Evolutionary conservation across 345 rosid species (phyloP).

Genomic region (Gossypium bickii): DNA sequence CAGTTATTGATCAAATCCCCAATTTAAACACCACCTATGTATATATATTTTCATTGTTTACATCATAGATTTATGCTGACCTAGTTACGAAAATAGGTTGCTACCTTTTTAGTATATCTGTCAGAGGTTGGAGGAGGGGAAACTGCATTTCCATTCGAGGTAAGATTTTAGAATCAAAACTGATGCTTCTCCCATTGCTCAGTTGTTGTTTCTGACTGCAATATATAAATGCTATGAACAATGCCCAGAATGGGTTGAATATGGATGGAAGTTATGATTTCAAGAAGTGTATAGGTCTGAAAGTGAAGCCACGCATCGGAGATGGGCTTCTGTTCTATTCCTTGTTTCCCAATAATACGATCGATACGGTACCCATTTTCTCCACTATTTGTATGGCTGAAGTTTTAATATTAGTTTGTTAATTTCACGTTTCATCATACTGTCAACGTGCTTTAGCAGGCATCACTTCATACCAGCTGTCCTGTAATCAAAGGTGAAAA

Average conservation of each 20-base stretch:
- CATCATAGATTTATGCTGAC: neutral
- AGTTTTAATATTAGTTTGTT: neutral
- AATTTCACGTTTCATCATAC: neutral
- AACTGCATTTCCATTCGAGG: constrained; percentile 69
- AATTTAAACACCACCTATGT: no score
- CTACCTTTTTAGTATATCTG: constrained; percentile 61
- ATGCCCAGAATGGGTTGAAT: constrained; percentile 42
- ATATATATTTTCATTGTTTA: no score
- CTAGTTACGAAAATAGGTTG: constrained; percentile 30
- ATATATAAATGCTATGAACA: neutral
- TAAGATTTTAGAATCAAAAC: constrained; percentile 4
- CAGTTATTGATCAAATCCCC: accelerated
- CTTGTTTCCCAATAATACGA: constrained; percentile 48
- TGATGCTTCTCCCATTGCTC: neutral
- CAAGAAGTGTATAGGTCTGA: constrained; percentile 46
- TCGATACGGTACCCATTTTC: constrained; percentile 36
- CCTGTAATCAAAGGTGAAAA: constrained; percentile 57
- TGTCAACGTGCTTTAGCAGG: constrained; percentile 25
- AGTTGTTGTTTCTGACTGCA: neutral
- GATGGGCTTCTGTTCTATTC: constrained; percentile 70
- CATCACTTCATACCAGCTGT: constrained; percentile 56
- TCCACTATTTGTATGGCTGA: neutral
- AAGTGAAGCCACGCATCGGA: constrained; percentile 56
- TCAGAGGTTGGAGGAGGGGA: constrained; percentile 66
- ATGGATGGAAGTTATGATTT: constrained; percentile 43